A percentile compares a stretch with the other conserved stretches of the same genome.
phyloP scores from a whole-genome alignment of 2,329 filamentous ascomycete species.

The Grosmannia penicillata region DNA sequence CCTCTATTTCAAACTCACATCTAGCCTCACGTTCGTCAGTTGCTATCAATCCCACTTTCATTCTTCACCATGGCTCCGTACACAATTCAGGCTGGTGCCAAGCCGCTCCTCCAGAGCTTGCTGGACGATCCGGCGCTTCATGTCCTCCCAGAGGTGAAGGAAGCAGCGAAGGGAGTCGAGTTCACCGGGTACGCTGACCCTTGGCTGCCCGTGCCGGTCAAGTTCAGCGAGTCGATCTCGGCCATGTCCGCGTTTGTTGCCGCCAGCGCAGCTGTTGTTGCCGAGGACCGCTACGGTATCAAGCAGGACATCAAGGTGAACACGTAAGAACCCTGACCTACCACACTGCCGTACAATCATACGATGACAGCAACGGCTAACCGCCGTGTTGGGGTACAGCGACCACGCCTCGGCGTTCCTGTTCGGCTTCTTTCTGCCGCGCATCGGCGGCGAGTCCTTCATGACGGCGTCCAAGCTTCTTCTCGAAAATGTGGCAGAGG shows the following conservation, averaged over 20 bases:
- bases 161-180: background rate
- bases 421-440: background rate
- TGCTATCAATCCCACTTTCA: too few species aligned
- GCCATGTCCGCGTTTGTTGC: slow-evolving; percentile 8
- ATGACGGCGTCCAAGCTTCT: background rate
- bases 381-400: background rate
- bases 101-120: too few species aligned
- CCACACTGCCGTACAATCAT: too few species aligned
- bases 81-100: too few species aligned
- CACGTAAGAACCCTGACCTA: background rate
- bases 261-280: slow-evolving; percentile 7
- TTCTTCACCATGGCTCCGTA: too few species aligned
- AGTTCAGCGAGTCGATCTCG: slow-evolving; percentile 1
- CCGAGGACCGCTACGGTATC: slow-evolving; percentile 32
- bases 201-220: slow-evolving; percentile 3
- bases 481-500: background rate
- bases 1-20: too few species aligned
- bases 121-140: too few species aligned
- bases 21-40: too few species aligned
- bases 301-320: slow-evolving; percentile 2
- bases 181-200: slow-evolving; percentile 9
- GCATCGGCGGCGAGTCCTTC: background rate
- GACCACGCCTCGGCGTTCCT: background rate
- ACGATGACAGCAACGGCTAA: background rate
- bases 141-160: too few species aligned